These are phyloP conservation scores for Phytophthora pluvialis DNA, from an alignment of 352 stramenopile genomes.

Conservation along the genomic window DNA sequence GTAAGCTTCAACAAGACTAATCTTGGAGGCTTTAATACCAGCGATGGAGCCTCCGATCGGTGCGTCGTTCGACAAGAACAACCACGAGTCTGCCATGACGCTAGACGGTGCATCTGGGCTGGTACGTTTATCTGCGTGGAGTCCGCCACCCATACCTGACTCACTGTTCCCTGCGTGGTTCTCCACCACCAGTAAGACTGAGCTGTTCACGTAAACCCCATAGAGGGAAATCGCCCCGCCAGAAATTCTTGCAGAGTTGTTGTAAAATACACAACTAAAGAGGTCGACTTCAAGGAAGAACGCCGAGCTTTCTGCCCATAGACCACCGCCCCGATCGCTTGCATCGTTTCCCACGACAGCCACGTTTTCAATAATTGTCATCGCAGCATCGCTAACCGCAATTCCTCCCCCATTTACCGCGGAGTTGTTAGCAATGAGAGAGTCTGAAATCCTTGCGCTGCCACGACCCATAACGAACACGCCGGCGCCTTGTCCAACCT, in stretches of 20 bases:
- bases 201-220: conserved; percentile 12
- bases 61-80: conserved; percentile 46
- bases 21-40: conserved; percentile 22
- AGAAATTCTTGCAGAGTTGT: conserved; percentile 37
- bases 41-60: conserved; percentile 38
- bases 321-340: conserved; percentile 28
- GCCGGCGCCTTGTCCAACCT: conserved; percentile 34
- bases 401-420: conserved; percentile 43
- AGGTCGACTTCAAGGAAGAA: conserved; percentile 6
- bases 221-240: conserved; percentile 40
- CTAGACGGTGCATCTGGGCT: background rate
- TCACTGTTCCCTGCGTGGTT: conserved; percentile 33
- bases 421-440: conserved; percentile 35
- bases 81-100: conserved; percentile 26
- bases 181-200: conserved; percentile 36
- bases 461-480: conserved; percentile 42
- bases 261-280: conserved; percentile 46
- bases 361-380: conserved; percentile 25
- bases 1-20: conserved; percentile 17
- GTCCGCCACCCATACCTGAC: conserved; percentile 38
- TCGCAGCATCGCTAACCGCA: conserved; percentile 22
- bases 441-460: conserved; percentile 20
- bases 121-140: conserved; percentile 16
- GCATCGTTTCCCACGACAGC: conserved; percentile 37
- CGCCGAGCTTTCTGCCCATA: conserved; percentile 22